Evolutionary conservation across 2,329 filamentous ascomycete genomes (phyloP), one percentile per base, ranked within the genome.

Genomic region (Neobulgaria alba): DNA sequence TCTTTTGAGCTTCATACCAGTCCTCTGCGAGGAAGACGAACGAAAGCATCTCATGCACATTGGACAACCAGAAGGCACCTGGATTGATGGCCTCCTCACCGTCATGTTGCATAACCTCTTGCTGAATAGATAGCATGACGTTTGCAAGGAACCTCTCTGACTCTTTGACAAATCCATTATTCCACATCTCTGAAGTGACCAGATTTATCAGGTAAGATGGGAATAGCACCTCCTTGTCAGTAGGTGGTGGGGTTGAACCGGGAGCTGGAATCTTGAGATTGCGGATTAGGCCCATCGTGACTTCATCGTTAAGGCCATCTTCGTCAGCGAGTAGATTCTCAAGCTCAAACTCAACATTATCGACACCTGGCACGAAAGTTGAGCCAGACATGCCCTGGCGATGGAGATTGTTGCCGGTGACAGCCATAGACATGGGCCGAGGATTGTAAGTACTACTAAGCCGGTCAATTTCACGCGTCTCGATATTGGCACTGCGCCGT

Each of bases 181-280:
- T 98, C 92, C 92, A 98, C 92, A 98, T 98, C 69, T 98, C 92
- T 12, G 89, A 96, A 10, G 92, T 98, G 49, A 98, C 92, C 46
- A 98, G 74, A 65, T 98, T 98, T 71, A 98, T 98, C 55, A 98
- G 80, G 63, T 96, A 98, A 8, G 92, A 90, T 23, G 92, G 92
- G 81, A 98, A 98, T 38, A 98, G 73, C 16, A 98, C 90, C 63
- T 98, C 92, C 69, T 98, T 98, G 67, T 98, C 92, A 14, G 88
- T 95, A 9, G 92, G 90, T 39, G 89, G 83, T 15, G 90, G 89
- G 39, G 78, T 90, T 23, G 85, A 82, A 59, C 80, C 85, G 33
- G 92, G 90, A 9, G 82, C 80, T 15, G 92, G 92, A 49, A 98
- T 96, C 74, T 94, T 95, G 53, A 98, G 76, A 61, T 95, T 95